Evolutionary conservation across 2,329 filamentous ascomycete genomes (phyloP).

Genomic region (Colletotrichum paranaense): DNA sequence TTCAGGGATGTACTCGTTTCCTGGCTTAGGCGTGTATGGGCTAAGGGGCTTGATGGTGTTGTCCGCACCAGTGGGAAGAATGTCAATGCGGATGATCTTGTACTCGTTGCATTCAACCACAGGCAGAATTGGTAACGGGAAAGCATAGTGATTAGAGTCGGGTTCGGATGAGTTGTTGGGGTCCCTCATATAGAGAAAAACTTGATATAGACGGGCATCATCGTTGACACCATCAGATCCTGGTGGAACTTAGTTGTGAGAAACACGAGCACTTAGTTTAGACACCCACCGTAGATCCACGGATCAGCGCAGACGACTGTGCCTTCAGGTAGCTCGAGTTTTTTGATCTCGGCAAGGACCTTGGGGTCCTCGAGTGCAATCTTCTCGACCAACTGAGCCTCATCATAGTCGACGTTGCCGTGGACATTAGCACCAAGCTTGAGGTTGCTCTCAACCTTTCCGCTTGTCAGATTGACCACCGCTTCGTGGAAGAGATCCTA

Average conservation of each 20-base stretch:
- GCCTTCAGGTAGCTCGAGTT: slow-evolving; percentile 70
- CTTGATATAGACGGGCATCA: slow-evolving; percentile 28
- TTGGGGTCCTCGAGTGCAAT: slow-evolving; percentile 64
- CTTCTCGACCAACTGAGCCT: slow-evolving; percentile 69
- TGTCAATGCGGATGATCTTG: slow-evolving; percentile 76
- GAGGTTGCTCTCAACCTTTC: slow-evolving; percentile 65
- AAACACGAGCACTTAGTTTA: too few relatives aligned
- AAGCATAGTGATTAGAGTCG: slow-evolving; percentile 77
- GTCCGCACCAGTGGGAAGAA: slow-evolving; percentile 75
- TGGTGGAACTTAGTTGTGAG: not conserved
- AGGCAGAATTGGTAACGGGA: slow-evolving; percentile 74
- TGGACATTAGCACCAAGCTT: slow-evolving; percentile 70
- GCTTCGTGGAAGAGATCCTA: slow-evolving; percentile 74
- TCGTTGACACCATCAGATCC: slow-evolving; percentile 31
- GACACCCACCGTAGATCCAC: slow-evolving; percentile 24
- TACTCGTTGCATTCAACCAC: slow-evolving; percentile 72
- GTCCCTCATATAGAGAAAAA: slow-evolving; percentile 59
- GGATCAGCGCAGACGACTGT: slow-evolving; percentile 66
- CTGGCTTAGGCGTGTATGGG: slow-evolving; percentile 65
- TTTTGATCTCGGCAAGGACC: slow-evolving; percentile 70
- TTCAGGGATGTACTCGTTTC: slow-evolving; percentile 75
- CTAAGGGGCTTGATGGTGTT: slow-evolving; percentile 64
- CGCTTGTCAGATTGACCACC: slow-evolving; percentile 60
- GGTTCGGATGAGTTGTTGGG: slow-evolving; percentile 66
- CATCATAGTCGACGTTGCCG: slow-evolving; percentile 68